These are phyloP conservation scores for Leptomonas pyrrhocoris DNA, from an alignment of 208 protist genomes.

Conservation along the genomic window DNA sequence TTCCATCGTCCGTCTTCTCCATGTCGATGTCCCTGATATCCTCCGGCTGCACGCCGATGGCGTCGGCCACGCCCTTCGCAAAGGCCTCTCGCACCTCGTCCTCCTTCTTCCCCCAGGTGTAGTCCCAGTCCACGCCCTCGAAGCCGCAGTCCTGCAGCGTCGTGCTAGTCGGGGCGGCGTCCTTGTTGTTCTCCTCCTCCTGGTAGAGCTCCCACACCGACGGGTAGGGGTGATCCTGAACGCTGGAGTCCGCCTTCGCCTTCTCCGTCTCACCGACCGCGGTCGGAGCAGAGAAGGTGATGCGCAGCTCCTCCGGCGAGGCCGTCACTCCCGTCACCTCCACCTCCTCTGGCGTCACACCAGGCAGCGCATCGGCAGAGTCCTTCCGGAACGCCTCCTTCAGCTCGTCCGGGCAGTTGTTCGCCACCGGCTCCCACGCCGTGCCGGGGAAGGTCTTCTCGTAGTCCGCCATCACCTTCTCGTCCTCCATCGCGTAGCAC, in stretches of 20 bases:
- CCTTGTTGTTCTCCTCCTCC: slow-evolving; percentile 13
- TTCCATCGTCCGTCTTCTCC: slow-evolving; percentile 25
- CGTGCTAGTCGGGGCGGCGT: slow-evolving; percentile 15
- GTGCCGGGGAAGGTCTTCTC: slow-evolving; percentile 40
- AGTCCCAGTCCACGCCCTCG: slow-evolving; percentile 62
- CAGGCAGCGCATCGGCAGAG: slow-evolving; percentile 39
- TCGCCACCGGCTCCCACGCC: slow-evolving; percentile 34
- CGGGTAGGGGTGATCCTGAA: slow-evolving; percentile 39
- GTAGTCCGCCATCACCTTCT: slow-evolving; percentile 18
- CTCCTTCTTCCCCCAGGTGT: slow-evolving; percentile 37
- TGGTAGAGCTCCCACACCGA: slow-evolving; percentile 42
- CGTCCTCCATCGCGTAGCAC: slow-evolving; percentile 33
- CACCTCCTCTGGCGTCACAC: slow-evolving; percentile 17
- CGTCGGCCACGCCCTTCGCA: slow-evolving; percentile 36
- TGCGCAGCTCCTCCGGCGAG: slow-evolving; percentile 26
- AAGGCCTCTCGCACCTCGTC: slow-evolving; percentile 40
- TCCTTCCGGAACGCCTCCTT: slow-evolving; percentile 44
- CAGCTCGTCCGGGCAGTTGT: slow-evolving; percentile 33
- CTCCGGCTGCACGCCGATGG: slow-evolving; percentile 33
- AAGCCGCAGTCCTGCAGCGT: slow-evolving; percentile 44
- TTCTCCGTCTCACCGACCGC: slow-evolving; percentile 24
- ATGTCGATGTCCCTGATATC: slow-evolving; percentile 38
- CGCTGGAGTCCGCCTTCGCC: slow-evolving; percentile 26
- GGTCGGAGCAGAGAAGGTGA: slow-evolving; percentile 16
- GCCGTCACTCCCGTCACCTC: slow-evolving; percentile 18